Evolutionary conservation across 2,329 filamentous ascomycete species (phyloP), one percentile per base, ranked within the genome.

Genomic region (Stachybotrys elegans): DNA sequence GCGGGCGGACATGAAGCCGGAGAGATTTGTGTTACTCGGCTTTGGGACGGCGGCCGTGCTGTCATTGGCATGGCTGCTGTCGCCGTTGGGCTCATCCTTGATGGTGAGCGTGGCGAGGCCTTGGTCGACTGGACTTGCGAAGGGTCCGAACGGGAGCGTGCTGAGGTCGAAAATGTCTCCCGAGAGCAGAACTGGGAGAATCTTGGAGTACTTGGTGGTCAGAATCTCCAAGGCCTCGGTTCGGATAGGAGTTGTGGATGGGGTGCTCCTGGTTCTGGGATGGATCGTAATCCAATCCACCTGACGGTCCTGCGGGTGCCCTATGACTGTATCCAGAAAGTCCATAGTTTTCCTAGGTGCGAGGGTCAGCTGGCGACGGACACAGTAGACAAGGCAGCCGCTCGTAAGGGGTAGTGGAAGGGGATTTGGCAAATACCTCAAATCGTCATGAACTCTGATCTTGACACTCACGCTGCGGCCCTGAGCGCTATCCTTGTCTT

Each of bases 221-320:
- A 85, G 64, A 12, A 76, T 61, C 40, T 72, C 70, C 9, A 87
- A 76, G 0, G 82, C 78, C 32, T 80, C 79, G 29, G 80, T 67
- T 56, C 78, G 72, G 45, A 86, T 83, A 7, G 81, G 79, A 1
- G 70, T 69, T 22, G 72, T 79, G 25, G 79, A 83, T 2, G 80
- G 75, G 13, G 81, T 86, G 48, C 66, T 67, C 29, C 78, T 70
- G 37, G 76, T 79, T n/a, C 84, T 73, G 4, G 82, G 83, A 59
- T 87, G 84, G 44, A 87, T 81, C 29, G 83, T 86, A 43, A 87
- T 68, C 68, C 81, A 87, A 67, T 86, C 82, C 42, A 84, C 74
- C 22, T 76, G 70, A 9, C 75, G 67, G 48, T 70, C 58, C 23
- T 70, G 63, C 5, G 68, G 60, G 46, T 79, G 73, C 2, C 72